Conservation (phyloP, 2,329 filamentous ascomycete genomes). For the Paraconiothyrium sp. region DNA sequence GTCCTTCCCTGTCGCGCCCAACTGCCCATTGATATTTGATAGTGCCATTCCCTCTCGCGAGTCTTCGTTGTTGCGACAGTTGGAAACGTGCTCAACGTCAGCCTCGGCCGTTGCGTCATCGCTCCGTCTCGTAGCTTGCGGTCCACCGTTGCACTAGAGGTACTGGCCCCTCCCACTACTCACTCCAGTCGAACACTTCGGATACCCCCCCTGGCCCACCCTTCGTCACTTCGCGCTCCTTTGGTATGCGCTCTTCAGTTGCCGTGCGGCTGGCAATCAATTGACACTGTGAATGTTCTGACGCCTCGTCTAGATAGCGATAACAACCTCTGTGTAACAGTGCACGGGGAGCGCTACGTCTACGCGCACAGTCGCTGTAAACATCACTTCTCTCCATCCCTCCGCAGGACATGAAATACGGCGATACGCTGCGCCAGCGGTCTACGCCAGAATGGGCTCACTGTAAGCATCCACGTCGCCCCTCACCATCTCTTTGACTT, state of each 20-base stretch:
- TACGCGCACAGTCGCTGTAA: slow-evolving; percentile 18
- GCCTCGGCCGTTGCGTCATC: slow-evolving; percentile 8
- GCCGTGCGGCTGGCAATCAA: not conserved
- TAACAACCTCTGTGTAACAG: slow-evolving; percentile 21
- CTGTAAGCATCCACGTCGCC: slow-evolving; percentile 59
- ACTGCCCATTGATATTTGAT: not conserved
- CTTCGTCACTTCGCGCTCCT: not conserved
- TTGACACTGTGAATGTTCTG: not conserved
- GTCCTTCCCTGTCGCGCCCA: not conserved
- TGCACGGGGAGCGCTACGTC: slow-evolving; percentile 19
- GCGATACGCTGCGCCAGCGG: slow-evolving; percentile 75
- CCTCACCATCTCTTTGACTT: not conserved
- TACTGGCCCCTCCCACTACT: not conserved
- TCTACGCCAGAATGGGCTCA: slow-evolving; percentile 85
- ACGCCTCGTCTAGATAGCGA: slow-evolving; percentile 1
- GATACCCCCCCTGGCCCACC: not conserved
- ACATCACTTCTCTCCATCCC: slow-evolving; percentile 14
- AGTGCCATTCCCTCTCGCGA: not conserved
- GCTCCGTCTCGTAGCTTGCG: not conserved
- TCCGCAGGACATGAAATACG: slow-evolving; percentile 73
- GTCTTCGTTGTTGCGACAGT: not conserved
- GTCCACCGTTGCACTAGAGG: not conserved
- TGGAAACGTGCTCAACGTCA: not conserved
- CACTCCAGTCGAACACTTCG: not conserved
- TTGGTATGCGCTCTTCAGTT: not conserved